Evolutionary conservation across 768 basidiomycete genomes (phyloP).

Genomic region (Tremella fuciformis): DNA sequence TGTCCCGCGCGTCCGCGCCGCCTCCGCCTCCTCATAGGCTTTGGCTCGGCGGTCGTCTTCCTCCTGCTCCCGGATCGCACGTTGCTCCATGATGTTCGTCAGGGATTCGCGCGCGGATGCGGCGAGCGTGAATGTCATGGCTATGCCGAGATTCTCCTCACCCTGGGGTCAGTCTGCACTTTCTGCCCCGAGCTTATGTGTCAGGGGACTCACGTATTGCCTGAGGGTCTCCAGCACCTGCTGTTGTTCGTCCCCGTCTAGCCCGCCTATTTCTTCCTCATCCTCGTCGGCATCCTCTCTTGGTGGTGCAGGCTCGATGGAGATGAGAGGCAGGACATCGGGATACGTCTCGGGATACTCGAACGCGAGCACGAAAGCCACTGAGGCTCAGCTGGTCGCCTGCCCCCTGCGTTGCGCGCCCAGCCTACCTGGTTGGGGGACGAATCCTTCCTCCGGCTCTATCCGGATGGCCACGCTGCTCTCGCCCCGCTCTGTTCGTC

Average conservation of each 20-base stretch:
- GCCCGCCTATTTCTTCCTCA: slow-evolving; percentile 57
- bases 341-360: slow-evolving; percentile 81
- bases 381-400: slow-evolving; percentile 54
- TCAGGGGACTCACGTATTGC: slow-evolving; percentile 42
- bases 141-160: slow-evolving; percentile 60
- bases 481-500: slow-evolving; percentile 70
- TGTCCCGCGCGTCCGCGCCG: slow-evolving; percentile 84
- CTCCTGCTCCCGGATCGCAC: slow-evolving; percentile 60
- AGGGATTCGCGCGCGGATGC: slow-evolving; percentile 78
- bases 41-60: slow-evolving; percentile 71
- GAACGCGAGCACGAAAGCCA: slow-evolving; percentile 69
- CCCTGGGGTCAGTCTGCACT: slow-evolving; percentile 21
- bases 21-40: slow-evolving; percentile 74
- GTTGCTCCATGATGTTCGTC: slow-evolving; percentile 61
- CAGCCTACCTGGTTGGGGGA: not conserved
- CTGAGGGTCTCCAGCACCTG: slow-evolving; percentile 61
- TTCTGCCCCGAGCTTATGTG: not conserved
- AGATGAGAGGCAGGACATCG: slow-evolving; percentile 71
- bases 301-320: slow-evolving; percentile 56
- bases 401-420: not conserved
- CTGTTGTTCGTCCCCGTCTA: slow-evolving; percentile 57
- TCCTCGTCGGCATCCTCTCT: too few species aligned
- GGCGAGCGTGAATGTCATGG: slow-evolving; percentile 95
- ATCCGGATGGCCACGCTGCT: slow-evolving; percentile 76
- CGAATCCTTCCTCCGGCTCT: slow-evolving; percentile 73